These are phyloP conservation scores for Plasmodium malariae DNA, from an alignment of 169 alveolate species.

Conservation along the genomic window DNA sequence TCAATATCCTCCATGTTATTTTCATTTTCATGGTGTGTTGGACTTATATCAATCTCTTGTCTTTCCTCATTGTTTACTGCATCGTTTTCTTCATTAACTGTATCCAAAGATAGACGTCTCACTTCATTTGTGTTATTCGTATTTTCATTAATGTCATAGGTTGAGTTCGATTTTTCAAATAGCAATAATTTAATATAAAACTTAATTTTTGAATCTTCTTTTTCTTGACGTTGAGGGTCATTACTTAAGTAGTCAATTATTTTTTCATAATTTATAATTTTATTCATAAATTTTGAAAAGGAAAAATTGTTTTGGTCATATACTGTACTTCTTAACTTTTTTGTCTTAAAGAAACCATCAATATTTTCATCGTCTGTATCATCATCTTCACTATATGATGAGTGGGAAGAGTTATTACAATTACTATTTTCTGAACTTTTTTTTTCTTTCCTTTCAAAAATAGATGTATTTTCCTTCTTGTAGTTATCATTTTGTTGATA, in stretches of 20 bases:
- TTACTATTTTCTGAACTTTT: not conserved
- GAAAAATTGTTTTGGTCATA: conserved; percentile 59
- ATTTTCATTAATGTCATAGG: conserved; percentile 13
- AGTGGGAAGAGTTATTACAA: conserved; percentile 23
- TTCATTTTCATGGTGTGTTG: not conserved
- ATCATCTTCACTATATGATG: conserved; percentile 67
- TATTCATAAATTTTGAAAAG: conserved; percentile 51
- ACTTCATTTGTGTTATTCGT: not conserved
- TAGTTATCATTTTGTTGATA: conserved; percentile 1
- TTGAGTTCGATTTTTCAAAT: conserved; percentile 39
- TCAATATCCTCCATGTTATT: not conserved
- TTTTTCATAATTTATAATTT: conserved; percentile 70
- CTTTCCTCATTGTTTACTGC: not conserved
- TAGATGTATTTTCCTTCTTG: not conserved
- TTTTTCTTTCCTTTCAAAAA: conserved; percentile 8
- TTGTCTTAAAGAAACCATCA: conserved; percentile 74
- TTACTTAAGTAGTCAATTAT: conserved; percentile 66
- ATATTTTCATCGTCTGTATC: conserved; percentile 76
- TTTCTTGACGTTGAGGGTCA: conserved; percentile 69
- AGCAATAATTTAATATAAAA: conserved; percentile 54
- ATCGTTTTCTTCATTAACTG: not conserved
- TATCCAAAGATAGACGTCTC: not conserved
- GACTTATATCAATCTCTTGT: not conserved
- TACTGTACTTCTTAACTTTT: conserved; percentile 68
- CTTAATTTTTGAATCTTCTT: conserved; percentile 41